Evolutionary conservation across 306 rosid species (phyloP).

Genomic region (Parietaria judaica): DNA sequence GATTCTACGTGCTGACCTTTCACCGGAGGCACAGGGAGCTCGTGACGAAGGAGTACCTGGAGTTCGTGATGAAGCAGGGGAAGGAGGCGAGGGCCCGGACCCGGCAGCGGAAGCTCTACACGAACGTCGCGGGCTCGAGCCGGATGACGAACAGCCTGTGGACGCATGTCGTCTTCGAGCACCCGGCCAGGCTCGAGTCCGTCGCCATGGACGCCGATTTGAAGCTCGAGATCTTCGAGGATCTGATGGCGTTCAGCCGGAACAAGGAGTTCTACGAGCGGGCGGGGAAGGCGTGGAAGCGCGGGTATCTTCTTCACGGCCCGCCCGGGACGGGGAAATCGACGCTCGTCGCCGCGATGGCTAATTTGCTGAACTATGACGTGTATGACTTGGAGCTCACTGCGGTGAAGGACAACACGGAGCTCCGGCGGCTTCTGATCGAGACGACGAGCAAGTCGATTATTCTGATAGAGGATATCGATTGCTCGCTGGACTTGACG

Average conservation of each 20-base stretch:
- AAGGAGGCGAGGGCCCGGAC: conserved; percentile 49
- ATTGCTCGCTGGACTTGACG: conserved; percentile 74
- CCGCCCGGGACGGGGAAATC: conserved; percentile 74
- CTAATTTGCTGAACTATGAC: conserved; percentile 57
- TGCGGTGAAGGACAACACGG: conserved; percentile 71
- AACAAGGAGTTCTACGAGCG: conserved; percentile 61
- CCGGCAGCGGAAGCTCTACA: conserved; percentile 55
- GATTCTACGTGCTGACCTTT: conserved; percentile 46
- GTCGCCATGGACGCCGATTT: conserved; percentile 58
- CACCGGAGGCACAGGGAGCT: conserved; percentile 42
- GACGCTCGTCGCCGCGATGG: conserved; percentile 75
- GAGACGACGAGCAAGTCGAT: conserved; percentile 70
- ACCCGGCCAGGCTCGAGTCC: conserved; percentile 66
- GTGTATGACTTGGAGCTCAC: conserved; percentile 75
- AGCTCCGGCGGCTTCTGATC: conserved; percentile 63
- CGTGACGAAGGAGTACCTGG: conserved; percentile 38
- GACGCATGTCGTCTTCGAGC: conserved; percentile 71
- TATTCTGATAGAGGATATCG: conserved; percentile 70
- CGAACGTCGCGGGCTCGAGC: conserved; percentile 51
- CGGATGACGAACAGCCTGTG: conserved; percentile 35
- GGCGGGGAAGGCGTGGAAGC: conserved; percentile 73
- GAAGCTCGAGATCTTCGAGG: conserved; percentile 58
- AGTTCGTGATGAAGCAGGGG: conserved; percentile 60
- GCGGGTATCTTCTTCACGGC: conserved; percentile 59
- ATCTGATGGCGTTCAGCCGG: conserved; percentile 52